Base-by-base conservation (phyloP, 805 yeast genomes). In the Wickerhamiella alocasiicola region DNA sequence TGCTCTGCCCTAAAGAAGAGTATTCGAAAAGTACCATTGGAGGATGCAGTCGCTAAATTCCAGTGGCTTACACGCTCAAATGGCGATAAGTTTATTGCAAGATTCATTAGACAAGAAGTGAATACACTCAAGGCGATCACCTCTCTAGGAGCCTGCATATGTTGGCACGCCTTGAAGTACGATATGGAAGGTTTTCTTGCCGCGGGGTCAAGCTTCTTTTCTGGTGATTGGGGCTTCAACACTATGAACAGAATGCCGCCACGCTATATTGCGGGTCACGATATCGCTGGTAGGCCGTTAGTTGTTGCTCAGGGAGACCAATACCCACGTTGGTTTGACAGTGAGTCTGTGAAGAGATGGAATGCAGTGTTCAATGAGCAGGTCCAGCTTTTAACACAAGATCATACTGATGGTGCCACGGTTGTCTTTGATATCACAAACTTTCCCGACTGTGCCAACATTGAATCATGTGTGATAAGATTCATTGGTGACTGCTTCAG, bases 121-220 rank as follows among this genome's bases (percentile, higher is more conserved):
- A 33, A 29, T 13, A 25, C 27, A 20, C 15, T 20, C 33, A 29
- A 36, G 17, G 33, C 16, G 27, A 20, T 29, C 13, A 28, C 19
- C 12, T 19, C 27, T 7, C 29, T 36, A 3, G 33, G 27, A 4
- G 26, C 27, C 21, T 27, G 32, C 11, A 29, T 36, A 9, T 32
- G 18, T 12, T 36, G 32, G 33, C 39, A 36, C 4, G 33, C 33
- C 20, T 20, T 16, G 18, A 26, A 36, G 11, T 27, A 12, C 19
- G 64, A 73, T 5, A 76, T 78, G 25, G 84, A 82, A 52, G 61
- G 70, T 12, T 56, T 83, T 47, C 51, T 82, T n/a, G 54, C 62
- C 32, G 74, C 71, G 31, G 94, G 94, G 48, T 98, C 91, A 59
- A 69, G 71, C 24, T 73, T 65, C 20, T 70, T 30, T 18, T 17